phyloP scores from a whole-genome alignment of 1,284 basidiomycete species.

The Moniliella sp. region DNA sequence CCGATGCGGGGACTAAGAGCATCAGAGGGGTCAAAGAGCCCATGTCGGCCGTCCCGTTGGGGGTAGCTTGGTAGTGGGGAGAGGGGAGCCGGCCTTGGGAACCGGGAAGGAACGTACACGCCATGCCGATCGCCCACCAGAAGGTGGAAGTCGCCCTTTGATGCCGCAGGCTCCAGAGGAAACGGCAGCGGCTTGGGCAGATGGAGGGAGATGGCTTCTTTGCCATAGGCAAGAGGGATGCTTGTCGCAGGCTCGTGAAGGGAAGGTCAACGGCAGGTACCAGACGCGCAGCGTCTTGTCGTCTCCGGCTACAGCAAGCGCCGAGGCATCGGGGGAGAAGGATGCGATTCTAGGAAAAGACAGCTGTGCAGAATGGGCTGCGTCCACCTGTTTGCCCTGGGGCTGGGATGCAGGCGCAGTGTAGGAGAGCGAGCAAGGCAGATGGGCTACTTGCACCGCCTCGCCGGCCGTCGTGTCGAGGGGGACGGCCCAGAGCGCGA shows the following conservation, averaged over 20 bases:
- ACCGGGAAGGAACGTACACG: slow-evolving; percentile 3
- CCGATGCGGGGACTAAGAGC: slow-evolving; percentile 14
- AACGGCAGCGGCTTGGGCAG: slow-evolving; percentile 21
- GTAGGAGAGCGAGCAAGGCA: no score
- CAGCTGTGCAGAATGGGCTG: no score
- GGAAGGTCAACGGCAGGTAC: slow-evolving; percentile 6
- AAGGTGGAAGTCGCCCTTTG: slow-evolving; percentile 1
- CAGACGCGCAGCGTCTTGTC: slow-evolving; percentile 25
- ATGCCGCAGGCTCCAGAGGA: slow-evolving; percentile 16
- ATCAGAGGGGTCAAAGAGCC: slow-evolving; percentile 9
- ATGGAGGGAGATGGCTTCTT: slow-evolving; percentile 14
- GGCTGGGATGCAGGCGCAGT: no score
- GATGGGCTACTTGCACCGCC: no score
- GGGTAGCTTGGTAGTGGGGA: background rate
- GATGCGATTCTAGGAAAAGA: no score
- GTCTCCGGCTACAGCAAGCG: slow-evolving; percentile 23
- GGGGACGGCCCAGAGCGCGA: no score
- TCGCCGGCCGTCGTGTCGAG: no score
- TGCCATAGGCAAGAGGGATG: slow-evolving; percentile 7
- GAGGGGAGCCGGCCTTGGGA: slow-evolving; percentile 1
- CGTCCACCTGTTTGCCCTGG: no score
- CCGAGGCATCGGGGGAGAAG: no score
- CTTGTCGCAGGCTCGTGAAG: slow-evolving; percentile 1
- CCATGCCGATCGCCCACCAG: slow-evolving; percentile 9
- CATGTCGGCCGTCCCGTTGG: slow-evolving; percentile 8